phyloP scores from a whole-genome alignment of 2,329 filamentous ascomycete genomes.

The Fusarium verrucosum region DNA sequence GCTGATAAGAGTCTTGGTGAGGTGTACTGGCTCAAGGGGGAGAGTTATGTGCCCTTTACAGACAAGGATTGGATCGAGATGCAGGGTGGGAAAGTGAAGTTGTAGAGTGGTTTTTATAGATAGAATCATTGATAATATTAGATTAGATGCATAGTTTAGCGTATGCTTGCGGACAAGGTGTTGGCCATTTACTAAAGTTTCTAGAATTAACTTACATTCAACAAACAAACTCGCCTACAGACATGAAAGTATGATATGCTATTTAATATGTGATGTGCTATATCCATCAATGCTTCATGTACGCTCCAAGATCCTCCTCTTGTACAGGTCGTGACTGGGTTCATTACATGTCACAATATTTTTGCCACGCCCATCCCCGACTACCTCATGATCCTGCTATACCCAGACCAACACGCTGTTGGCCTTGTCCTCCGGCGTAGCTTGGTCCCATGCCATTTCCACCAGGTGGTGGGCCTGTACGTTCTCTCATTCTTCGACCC shows the following conservation, averaged over 20 bases:
- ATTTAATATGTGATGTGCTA: slow-evolving; percentile 24
- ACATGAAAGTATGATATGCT: slow-evolving; percentile 21
- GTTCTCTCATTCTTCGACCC: slow-evolving; percentile 83
- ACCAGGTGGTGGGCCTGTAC: slow-evolving; percentile 61
- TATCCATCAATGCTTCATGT: slow-evolving; percentile 30
- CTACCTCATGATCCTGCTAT: slow-evolving; percentile 58
- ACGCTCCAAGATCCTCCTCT: slow-evolving; percentile 30
- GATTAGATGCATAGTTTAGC: neutral
- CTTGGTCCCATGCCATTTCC: slow-evolving; percentile 28
- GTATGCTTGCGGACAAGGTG: neutral
- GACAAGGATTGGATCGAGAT: slow-evolving; percentile 74
- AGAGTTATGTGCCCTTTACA: slow-evolving; percentile 74
- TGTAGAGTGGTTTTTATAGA: slow-evolving; percentile 56
- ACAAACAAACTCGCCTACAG: slow-evolving; percentile 8
- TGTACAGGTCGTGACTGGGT: slow-evolving; percentile 34
- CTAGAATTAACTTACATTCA: neutral
- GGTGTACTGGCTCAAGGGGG: slow-evolving; percentile 72
- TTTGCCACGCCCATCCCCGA: slow-evolving; percentile 19
- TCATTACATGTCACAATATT: slow-evolving; percentile 40
- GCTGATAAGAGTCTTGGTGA: slow-evolving; percentile 57
- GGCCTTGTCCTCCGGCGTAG: slow-evolving; percentile 38
- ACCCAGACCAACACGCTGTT: slow-evolving; percentile 60
- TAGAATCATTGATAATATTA: slow-evolving; percentile 5
- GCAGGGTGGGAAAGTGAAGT: slow-evolving; percentile 72
- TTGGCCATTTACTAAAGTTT: neutral